Conservation (phyloP, 371 early-diverging fungal species). For the Coemansia linderi region DNA sequence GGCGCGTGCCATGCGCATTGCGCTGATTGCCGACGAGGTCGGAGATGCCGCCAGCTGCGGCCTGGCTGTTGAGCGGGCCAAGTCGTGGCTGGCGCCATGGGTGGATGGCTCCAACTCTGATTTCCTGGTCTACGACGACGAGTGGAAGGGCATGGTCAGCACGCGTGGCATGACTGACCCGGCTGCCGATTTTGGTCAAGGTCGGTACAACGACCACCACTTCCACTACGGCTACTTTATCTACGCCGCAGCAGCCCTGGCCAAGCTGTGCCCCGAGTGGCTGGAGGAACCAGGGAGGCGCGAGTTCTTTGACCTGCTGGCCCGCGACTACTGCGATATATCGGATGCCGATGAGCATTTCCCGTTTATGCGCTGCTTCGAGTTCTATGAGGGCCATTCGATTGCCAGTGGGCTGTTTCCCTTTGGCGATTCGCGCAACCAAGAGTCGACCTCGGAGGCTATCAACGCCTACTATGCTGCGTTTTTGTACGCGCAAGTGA, state of each 20-base stretch:
- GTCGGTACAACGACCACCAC: constrained; percentile 73
- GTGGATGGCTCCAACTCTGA: constrained; percentile 59
- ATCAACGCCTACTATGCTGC: constrained; percentile 74
- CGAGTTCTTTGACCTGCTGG: constrained; percentile 53
- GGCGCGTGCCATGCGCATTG: constrained; percentile 67
- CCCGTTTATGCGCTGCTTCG: constrained; percentile 68
- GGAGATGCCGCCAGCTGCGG: constrained; percentile 49
- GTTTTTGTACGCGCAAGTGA: constrained; percentile 64
- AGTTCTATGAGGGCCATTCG: constrained; percentile 77
- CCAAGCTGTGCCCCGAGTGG: constrained; percentile 60
- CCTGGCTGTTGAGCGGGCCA: constrained; percentile 52
- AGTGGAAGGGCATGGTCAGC: constrained; percentile 68
- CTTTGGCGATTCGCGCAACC: constrained; percentile 73
- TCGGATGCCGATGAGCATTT: constrained; percentile 58
- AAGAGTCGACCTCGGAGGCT: constrained; percentile 76
- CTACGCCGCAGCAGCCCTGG: constrained; percentile 67
- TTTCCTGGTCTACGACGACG: constrained; percentile 62
- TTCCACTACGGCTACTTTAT: constrained; percentile 78
- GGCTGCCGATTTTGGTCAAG: constrained; percentile 61
- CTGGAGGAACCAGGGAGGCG: constrained; percentile 3
- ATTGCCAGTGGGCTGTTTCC: constrained; percentile 73
- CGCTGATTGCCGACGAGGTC: constrained; percentile 63
- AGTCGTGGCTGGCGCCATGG: constrained; percentile 58
- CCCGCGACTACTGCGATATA: constrained; percentile 69
- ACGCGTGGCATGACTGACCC: constrained; percentile 55